Percentiles rank a stretch among this genome's conserved stretches.
phyloP scores from a whole-genome alignment of 306 rosid genomes.

The Quillaja saponaria region DNA sequence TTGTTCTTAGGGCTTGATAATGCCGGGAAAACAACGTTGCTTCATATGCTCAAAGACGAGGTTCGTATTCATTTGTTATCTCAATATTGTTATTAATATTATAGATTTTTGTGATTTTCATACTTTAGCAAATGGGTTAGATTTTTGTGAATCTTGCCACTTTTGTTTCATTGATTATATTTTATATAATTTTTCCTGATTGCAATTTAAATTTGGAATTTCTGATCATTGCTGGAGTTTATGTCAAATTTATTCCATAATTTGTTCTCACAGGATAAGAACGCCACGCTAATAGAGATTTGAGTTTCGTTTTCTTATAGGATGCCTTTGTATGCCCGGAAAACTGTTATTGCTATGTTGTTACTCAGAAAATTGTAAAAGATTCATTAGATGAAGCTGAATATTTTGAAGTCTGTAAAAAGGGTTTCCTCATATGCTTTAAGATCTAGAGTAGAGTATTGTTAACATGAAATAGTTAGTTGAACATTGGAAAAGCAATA shows the following conservation, averaged over 20 bases:
- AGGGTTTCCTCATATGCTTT: not conserved
- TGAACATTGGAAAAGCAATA: too few species aligned
- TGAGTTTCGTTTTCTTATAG: not conserved
- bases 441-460: too few species aligned
- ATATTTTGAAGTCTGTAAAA: not conserved
- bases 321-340: not conserved
- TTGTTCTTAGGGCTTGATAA: conserved; percentile 85
- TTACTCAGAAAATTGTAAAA: not conserved
- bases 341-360: not conserved
- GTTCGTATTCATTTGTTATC: conserved; percentile 34
- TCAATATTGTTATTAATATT: not conserved
- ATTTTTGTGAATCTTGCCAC: conserved; percentile 3
- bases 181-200: not conserved
- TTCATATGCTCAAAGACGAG: conserved; percentile 95
- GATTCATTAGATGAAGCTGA: not conserved
- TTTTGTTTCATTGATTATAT: not conserved
- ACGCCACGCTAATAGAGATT: too few species aligned
- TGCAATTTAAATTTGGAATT: not conserved
- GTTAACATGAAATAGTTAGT: too few species aligned
- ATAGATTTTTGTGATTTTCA: not conserved
- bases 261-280: not conserved
- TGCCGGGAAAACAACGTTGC: conserved; percentile 89
- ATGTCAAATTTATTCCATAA: too few species aligned
- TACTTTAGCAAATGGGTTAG: not conserved
- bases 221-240: not conserved